These are phyloP conservation scores for Podaxis rugospora DNA, from an alignment of 768 basidiomycete genomes.

Conservation along the genomic window DNA sequence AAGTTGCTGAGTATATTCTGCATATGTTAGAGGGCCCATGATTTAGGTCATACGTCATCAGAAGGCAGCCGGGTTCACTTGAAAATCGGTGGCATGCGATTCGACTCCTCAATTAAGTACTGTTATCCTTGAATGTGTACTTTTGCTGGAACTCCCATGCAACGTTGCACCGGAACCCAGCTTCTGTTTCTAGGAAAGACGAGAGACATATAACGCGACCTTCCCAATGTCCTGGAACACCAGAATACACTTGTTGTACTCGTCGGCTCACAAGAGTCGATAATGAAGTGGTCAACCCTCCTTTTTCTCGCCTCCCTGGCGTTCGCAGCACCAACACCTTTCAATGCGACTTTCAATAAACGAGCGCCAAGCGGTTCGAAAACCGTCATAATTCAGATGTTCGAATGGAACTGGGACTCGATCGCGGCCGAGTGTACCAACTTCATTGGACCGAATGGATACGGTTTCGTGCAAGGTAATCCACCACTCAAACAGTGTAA, in stretches of 20 bases:
- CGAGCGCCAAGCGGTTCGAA: constrained; percentile 20
- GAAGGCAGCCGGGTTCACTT: background rate
- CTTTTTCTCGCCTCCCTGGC: background rate
- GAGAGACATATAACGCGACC: background rate
- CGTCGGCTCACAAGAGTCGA: background rate
- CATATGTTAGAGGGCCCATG: background rate
- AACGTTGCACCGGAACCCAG: background rate
- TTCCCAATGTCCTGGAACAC: background rate
- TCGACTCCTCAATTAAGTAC: background rate
- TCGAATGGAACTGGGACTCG: constrained; percentile 61
- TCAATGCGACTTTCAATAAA: constrained; percentile 1
- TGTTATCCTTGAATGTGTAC: background rate
- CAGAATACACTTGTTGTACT: background rate
- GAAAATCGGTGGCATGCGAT: background rate
- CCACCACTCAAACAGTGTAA: background rate
- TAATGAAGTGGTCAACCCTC: constrained; percentile 1
- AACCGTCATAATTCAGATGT: constrained; percentile 65
- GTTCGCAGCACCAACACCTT: background rate
- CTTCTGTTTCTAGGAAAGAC: background rate
- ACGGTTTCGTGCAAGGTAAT: constrained; percentile 69
- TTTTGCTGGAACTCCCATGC: background rate
- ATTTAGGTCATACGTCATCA: background rate
- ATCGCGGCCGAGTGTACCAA: constrained; percentile 59
- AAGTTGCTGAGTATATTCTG: background rate
- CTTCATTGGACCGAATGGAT: constrained; percentile 66